Percentiles rank a stretch among this genome's conserved stretches.
These are phyloP conservation scores for Sporothrix inflata DNA, from an alignment of 2,329 filamentous ascomycete genomes.

Conservation along the genomic window DNA sequence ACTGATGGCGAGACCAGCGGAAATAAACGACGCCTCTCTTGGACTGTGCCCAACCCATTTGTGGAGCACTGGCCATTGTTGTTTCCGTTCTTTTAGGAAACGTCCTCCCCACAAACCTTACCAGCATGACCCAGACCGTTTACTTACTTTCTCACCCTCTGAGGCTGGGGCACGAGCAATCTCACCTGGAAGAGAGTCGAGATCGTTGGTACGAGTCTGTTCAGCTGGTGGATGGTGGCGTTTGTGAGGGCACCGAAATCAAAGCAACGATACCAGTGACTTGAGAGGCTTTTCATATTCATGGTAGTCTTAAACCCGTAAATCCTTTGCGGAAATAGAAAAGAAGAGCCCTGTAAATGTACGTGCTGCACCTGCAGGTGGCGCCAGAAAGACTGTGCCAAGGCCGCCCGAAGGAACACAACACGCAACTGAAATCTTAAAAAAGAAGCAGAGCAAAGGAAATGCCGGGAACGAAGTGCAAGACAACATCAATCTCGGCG, in stretches of 20 bases:
- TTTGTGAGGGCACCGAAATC: not conserved
- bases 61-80: not conserved
- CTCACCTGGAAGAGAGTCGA: not conserved
- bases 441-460: not conserved
- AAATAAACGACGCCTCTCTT: not conserved
- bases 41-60: not conserved
- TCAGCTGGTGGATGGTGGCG: not conserved
- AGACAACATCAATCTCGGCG: not conserved
- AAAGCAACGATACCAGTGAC: too few species aligned
- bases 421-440: not conserved
- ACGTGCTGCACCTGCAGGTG: not conserved
- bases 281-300: not conserved
- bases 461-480: not conserved
- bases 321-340: too few species aligned
- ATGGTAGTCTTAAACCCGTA: not conserved
- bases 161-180: not conserved
- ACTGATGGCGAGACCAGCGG: not conserved
- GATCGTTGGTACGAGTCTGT: not conserved
- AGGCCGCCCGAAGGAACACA: not conserved
- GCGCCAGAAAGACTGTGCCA: not conserved
- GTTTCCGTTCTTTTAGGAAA: not conserved
- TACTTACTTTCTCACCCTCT: not conserved
- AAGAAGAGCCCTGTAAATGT: not conserved
- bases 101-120: not conserved
- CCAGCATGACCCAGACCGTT: not conserved